These are phyloP conservation scores for Paradendryphiella salina DNA, from an alignment of 2,329 filamentous ascomycete genomes.

Conservation along the genomic window DNA sequence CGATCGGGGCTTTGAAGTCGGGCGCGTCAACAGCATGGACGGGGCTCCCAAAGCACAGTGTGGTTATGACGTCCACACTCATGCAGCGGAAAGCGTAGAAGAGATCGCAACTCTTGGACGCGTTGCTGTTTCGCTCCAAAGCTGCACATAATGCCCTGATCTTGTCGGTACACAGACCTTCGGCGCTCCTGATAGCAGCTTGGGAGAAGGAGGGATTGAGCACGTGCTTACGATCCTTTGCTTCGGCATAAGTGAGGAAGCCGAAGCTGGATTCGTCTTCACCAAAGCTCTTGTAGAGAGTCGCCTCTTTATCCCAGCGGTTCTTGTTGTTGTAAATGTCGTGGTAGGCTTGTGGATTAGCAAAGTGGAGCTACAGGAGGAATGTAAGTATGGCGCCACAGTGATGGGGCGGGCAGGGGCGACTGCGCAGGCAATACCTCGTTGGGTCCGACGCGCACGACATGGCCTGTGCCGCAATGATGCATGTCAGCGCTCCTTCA, in stretches of 20 bases:
- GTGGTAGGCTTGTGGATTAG: conserved; percentile 48
- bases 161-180: conserved; percentile 47
- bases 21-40: conserved; percentile 47
- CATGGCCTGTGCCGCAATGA: conserved; percentile 20
- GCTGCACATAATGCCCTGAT: conserved; percentile 39
- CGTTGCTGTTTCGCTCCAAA: conserved; percentile 31
- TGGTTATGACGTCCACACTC: conserved; percentile 34
- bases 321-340: conserved; percentile 51
- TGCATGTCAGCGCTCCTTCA: conserved; percentile 11
- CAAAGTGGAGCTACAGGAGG: conserved; percentile 49
- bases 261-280: conserved; percentile 51
- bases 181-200: conserved; percentile 42
- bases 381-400: conserved; percentile 4
- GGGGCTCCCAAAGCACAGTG: conserved; percentile 50
- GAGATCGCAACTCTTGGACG: conserved; percentile 24
- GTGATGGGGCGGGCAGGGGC: neutral
- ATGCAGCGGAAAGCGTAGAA: conserved; percentile 31
- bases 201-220: conserved; percentile 51
- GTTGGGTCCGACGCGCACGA: conserved; percentile 37
- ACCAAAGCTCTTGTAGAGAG: conserved; percentile 49
- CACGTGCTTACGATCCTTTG: conserved; percentile 50
- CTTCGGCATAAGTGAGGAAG: conserved; percentile 46
- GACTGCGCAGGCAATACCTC: conserved; percentile 14
- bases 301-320: conserved; percentile 50
- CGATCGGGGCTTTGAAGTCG: conserved; percentile 49